Base-by-base conservation (phyloP, 2,329 filamentous ascomycete species). In the Pestalotiopsis sp. region DNA sequence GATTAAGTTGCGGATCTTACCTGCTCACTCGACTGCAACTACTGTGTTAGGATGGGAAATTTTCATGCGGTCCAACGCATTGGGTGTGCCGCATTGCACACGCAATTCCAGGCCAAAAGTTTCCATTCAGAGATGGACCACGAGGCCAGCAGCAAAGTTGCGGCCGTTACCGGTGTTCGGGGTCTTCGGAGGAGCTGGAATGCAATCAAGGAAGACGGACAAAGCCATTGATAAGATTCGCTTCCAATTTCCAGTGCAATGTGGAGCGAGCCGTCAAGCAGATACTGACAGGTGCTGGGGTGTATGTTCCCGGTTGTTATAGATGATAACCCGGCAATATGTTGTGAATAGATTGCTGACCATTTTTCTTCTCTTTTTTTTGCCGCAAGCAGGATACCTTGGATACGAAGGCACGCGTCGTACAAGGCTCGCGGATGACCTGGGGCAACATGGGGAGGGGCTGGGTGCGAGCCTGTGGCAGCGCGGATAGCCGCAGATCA, bases 251-350 rank as follows among this genome's bases (percentile, higher is more conserved):
- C 20, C 31, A 12, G 36, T 13, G n/a, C 60, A 20, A 13, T 20
- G 31, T 36, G 12, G 38, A 41, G 20, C n/a, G 39, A 64, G 41
- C 62, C 62, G 62, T 38, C 62, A 64, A 23, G 62, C 62, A 31
- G 62, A 17, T 52, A 12, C 20, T n/a, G 11, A 27, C 23, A 59
- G 57, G 25, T 59, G 13, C 27, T 64, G 39, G 27, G 25, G 9
- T n/a, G 38, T 4, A 52, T 64, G 12, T 64, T 31, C n/a, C 62
- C 62, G 38, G 62, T 25, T 52, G 36, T 38, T 14, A 14, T 52
- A 25, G 13, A 39, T 23, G 20, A 27, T 64, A 38, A 13, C 23
- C 27, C 62, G 17, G 41, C 38, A 52, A 57, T 9, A 65, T 56
- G 13, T 57, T 13, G 39, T 57, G 63, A 23, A 57, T 65, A 56